A percentile compares a stretch with the other conserved stretches of the same genome.
Evolutionary conservation across 441 rosid genomes (phyloP).

Genomic region (Bruguiera hainesii): DNA sequence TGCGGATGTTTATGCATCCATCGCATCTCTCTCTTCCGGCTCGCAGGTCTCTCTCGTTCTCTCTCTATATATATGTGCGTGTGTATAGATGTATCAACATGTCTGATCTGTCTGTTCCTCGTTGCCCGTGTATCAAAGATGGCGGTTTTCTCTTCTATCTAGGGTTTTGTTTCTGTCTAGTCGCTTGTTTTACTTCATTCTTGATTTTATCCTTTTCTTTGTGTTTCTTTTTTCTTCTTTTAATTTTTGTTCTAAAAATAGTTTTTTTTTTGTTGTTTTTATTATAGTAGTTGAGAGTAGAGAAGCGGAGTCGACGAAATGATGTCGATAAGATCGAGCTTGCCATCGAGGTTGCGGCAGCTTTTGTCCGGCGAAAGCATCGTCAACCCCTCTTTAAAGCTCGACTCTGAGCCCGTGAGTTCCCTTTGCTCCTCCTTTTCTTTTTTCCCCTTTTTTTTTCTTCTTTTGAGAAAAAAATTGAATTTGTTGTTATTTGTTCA

Average conservation of each 20-base stretch:
- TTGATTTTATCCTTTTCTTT: background rate
- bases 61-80: background rate
- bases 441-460: background rate
- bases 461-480: background rate
- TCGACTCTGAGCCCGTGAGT: conserved; percentile 92
- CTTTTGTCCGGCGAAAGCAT: conserved; percentile 86
- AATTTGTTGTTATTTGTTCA: background rate
- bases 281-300: conserved; percentile 37
- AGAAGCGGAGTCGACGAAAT: conserved; percentile 43
- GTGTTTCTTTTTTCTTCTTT: background rate
- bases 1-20: conserved; percentile 43
- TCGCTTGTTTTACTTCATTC: background rate
- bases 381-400: conserved; percentile 70
- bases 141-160: background rate
- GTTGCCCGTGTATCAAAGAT: background rate
- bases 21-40: conserved; percentile 26
- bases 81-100: background rate
- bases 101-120: conserved; percentile 32
- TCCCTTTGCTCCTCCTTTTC: background rate
- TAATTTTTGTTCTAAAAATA: background rate
- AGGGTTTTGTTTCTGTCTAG: conserved; percentile 15
- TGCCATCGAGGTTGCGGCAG: conserved; percentile 93
- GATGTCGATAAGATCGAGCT: conserved; percentile 81
- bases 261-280: background rate
- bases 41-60: conserved; percentile 22